A percentile compares a stretch with the other conserved stretches of the same genome.
phyloP scores from a whole-genome alignment of 73 alveolate genomes.

The Paramecium octaurelia region DNA sequence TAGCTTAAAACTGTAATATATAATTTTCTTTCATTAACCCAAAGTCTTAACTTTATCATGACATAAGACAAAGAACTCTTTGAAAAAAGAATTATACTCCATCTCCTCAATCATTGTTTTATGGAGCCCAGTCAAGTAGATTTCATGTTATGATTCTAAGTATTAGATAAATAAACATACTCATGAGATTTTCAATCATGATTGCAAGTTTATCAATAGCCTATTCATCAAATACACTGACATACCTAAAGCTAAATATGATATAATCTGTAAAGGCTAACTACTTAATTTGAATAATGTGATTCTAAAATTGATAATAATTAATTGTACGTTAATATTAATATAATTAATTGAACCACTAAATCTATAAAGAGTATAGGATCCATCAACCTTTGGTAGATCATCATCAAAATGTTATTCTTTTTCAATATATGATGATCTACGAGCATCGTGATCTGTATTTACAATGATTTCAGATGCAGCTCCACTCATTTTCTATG shows the following conservation, averaged over 20 bases:
- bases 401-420: not conserved
- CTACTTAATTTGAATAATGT: not conserved
- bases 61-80: not conserved
- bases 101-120: constrained; percentile 24
- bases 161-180: not conserved
- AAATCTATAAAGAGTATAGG: constrained; percentile 12
- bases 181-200: not conserved
- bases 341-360: constrained; percentile 31
- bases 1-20: too few species aligned
- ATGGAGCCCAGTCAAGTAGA: constrained; percentile 1
- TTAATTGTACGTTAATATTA: constrained; percentile 7
- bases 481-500: constrained; percentile 39
- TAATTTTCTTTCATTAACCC: not conserved
- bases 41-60: not conserved
- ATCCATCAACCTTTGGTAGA: constrained; percentile 13
- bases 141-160: not conserved
- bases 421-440: not conserved
- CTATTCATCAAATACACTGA: constrained; percentile 24
- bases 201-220: constrained; percentile 43
- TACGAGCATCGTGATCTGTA: not conserved
- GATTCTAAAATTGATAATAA: not conserved
- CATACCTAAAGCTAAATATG: constrained; percentile 32
- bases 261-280: not conserved
- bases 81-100: not conserved
- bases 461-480: constrained; percentile 38